Evolutionary conservation across 1,284 basidiomycete genomes (phyloP).

Genomic region (Schizophyllum amplum): DNA sequence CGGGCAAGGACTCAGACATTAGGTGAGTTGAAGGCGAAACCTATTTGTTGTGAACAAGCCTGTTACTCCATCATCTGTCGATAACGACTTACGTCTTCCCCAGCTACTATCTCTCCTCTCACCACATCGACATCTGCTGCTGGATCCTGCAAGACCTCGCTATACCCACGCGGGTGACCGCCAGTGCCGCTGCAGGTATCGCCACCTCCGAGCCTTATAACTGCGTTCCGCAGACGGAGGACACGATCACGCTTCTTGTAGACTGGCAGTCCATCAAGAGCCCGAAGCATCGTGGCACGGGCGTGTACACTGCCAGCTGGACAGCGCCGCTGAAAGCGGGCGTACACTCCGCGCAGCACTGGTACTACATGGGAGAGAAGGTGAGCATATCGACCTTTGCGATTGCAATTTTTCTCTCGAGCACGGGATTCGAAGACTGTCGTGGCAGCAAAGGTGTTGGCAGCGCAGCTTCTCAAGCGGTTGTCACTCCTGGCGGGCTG

Average conservation of each 20-base stretch:
- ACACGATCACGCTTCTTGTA: constrained; percentile 90
- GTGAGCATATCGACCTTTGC: constrained; percentile 27
- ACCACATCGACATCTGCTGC: constrained; percentile 87
- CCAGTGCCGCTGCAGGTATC: constrained; percentile 83
- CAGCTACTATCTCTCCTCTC: constrained; percentile 90
- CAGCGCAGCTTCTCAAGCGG: too few species aligned
- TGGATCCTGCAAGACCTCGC: constrained; percentile 85
- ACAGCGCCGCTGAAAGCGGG: constrained; percentile 74
- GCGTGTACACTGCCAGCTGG: constrained; percentile 89
- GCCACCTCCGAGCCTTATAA: constrained; percentile 82
- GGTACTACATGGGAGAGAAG: constrained; percentile 93
- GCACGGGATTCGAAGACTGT: too few species aligned
- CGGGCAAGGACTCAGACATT: constrained; percentile 88
- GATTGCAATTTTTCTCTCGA: too few species aligned
- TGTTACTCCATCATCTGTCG: not conserved
- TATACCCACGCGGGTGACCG: constrained; percentile 76
- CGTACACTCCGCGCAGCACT: constrained; percentile 83
- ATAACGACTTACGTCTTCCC: constrained; percentile 8
- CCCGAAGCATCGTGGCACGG: constrained; percentile 65
- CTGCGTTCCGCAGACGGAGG: constrained; percentile 80
- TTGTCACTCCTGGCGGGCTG: too few species aligned
- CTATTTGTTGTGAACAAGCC: too few species aligned
- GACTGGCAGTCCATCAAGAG: constrained; percentile 82
- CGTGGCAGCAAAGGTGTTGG: too few species aligned
- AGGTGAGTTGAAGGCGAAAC: too few species aligned